phyloP scores from a whole-genome alignment of 1,139 yeast species.

The Hansenula lynferdii region DNA sequence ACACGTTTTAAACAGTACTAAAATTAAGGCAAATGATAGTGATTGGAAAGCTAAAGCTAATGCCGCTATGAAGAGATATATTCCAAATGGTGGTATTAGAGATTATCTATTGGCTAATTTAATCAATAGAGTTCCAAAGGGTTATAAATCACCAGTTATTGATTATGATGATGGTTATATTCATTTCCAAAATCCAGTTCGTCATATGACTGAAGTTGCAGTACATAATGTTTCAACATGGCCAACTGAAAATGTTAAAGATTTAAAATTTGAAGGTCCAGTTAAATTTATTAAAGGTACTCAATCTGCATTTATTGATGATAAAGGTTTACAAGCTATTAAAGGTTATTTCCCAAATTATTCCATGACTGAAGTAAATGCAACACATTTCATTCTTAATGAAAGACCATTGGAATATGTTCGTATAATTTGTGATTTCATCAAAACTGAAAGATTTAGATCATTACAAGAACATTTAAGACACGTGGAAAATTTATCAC shows the following conservation, averaged over 20 bases:
- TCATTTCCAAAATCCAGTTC: conserved; percentile 30
- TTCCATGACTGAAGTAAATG: conserved; percentile 29
- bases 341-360: conserved; percentile 32
- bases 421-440: conserved; percentile 21
- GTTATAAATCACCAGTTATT: conserved; percentile 13
- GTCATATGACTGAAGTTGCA: conserved; percentile 22
- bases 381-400: conserved; percentile 42
- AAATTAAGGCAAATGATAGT: conserved; percentile 19
- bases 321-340: conserved; percentile 28
- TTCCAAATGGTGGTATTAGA: conserved; percentile 27
- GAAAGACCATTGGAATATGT: conserved; percentile 36
- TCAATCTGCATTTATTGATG: conserved; percentile 34
- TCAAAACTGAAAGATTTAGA: conserved; percentile 19
- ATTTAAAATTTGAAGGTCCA: conserved; percentile 30
- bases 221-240: conserved; percentile 35
- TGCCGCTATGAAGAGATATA: conserved; percentile 16
- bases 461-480: conserved; percentile 13
- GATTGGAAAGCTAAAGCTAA: conserved; percentile 28
- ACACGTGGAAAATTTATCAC: conserved; percentile 1
- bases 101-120: conserved; percentile 22
- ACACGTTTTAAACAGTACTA: conserved; percentile 12
- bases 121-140: conserved; percentile 15
- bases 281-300: conserved; percentile 36
- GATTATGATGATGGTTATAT: conserved; percentile 19
- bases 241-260: conserved; percentile 30